phyloP scores from a whole-genome alignment of 176 grass and related monocot genomes.

The Aegilops umbellulata region DNA sequence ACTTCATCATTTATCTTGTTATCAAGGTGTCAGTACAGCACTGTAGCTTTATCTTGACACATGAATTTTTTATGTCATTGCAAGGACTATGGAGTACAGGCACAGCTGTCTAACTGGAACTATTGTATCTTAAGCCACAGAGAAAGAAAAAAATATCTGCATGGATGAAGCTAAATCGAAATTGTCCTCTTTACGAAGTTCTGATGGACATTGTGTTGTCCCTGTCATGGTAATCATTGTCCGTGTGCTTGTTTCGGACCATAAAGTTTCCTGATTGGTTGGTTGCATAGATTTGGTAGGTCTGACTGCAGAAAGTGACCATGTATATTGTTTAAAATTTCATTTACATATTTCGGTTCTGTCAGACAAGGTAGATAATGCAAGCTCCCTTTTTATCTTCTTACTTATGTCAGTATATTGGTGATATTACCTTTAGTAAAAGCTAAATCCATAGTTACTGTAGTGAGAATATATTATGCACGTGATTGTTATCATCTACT shows the following conservation, averaged over 20 bases:
- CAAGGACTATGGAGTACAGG: not conserved
- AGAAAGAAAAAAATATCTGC: not conserved
- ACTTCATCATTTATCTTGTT: slow-evolving; percentile 14
- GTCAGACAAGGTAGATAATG: not conserved
- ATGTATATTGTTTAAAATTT: slow-evolving; percentile 16
- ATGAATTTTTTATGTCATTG: slow-evolving; percentile 3
- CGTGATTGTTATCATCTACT: not conserved
- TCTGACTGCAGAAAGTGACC: not conserved
- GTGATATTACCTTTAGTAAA: not conserved
- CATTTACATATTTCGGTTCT: not conserved
- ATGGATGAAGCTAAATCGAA: slow-evolving; percentile 14
- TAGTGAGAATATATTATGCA: not conserved
- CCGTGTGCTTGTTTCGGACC: not conserved
- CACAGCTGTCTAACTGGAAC: slow-evolving; percentile 6
- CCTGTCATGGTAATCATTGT: slow-evolving; percentile 31
- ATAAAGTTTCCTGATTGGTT: slow-evolving; percentile 38
- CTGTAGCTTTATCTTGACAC: not conserved
- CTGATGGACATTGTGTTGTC: slow-evolving; percentile 9
- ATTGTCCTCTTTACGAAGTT: slow-evolving; percentile 15
- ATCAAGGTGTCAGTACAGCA: not conserved
- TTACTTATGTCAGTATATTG: not conserved
- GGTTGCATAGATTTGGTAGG: slow-evolving; percentile 46
- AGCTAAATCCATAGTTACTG: not conserved
- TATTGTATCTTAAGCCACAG: not conserved
- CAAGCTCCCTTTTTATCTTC: not conserved